phyloP scores from a whole-genome alignment of 805 yeast genomes.

The Isabelozyma gotoi region DNA sequence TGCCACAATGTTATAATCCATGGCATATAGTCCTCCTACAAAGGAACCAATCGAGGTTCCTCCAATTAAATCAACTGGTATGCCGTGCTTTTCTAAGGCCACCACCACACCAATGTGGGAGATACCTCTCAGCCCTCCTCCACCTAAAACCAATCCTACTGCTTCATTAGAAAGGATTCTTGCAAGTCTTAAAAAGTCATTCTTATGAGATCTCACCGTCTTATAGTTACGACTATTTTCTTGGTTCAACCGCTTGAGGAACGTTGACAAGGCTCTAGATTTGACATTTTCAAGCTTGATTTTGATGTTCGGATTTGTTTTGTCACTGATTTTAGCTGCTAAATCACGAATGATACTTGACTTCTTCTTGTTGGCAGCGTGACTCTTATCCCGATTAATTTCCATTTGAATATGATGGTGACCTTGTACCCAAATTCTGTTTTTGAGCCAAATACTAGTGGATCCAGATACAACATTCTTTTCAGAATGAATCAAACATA shows the following conservation, averaged over 20 bases:
- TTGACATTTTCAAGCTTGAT: slow-evolving; percentile 31
- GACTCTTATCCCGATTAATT: slow-evolving; percentile 20
- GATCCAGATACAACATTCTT: slow-evolving; percentile 81
- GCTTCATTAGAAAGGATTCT: slow-evolving; percentile 90
- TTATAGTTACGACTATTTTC: slow-evolving; percentile 18
- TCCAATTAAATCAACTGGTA: slow-evolving; percentile 91
- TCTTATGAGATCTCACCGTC: slow-evolving; percentile 60
- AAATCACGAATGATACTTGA: slow-evolving; percentile 29
- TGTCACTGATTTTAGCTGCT: slow-evolving; percentile 32
- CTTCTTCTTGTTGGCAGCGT: slow-evolving; percentile 16
- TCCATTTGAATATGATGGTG: slow-evolving; percentile 90
- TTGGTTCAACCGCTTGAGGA: slow-evolving; percentile 21
- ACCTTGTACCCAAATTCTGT: slow-evolving; percentile 85
- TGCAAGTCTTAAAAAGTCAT: slow-evolving; percentile 87
- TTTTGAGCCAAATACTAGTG: slow-evolving; percentile 81
- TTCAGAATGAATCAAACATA: slow-evolving; percentile 82
- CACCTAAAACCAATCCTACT: slow-evolving; percentile 91
- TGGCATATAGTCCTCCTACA: slow-evolving; percentile 92
- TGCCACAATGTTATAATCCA: slow-evolving; percentile 87
- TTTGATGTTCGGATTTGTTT: slow-evolving; percentile 34
- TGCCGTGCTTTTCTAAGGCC: slow-evolving; percentile 87
- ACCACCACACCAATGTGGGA: slow-evolving; percentile 90
- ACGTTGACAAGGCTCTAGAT: slow-evolving; percentile 25
- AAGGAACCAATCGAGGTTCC: slow-evolving; percentile 97
- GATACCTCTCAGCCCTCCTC: slow-evolving; percentile 96